Conservation (phyloP, 2,329 filamentous ascomycete species). For the Trichoderma polysporum region DNA sequence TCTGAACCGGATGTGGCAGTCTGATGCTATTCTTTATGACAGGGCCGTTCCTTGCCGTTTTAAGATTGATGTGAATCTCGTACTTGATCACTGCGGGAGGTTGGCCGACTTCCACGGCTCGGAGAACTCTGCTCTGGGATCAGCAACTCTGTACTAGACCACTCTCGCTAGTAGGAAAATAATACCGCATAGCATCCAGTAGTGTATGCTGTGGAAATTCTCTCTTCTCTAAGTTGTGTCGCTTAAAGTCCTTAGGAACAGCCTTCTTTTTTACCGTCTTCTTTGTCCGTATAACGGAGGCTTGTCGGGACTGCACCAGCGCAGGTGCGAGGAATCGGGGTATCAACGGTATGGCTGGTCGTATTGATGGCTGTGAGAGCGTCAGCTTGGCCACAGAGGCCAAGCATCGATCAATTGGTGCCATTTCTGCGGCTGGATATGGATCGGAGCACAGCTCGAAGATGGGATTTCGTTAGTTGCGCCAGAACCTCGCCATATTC, state of each 20-base stretch:
- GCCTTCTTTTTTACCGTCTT: conserved; percentile 59
- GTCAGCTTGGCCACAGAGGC: conserved; percentile 54
- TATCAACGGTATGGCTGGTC: conserved; percentile 46
- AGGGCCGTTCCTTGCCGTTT: conserved; percentile 80
- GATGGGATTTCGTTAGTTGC: conserved; percentile 17
- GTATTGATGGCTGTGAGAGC: conserved; percentile 40
- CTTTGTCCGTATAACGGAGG: conserved; percentile 44
- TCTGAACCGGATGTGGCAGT: conserved; percentile 86
- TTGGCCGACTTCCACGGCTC: conserved; percentile 86
- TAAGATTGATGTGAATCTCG: conserved; percentile 80
- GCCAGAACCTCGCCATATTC: conserved; percentile 14
- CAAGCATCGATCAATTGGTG: conserved; percentile 53
- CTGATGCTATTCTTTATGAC: conserved; percentile 84
- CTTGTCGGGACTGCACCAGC: conserved; percentile 44
- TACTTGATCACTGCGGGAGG: conserved; percentile 76
- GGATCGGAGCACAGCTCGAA: conserved; percentile 32
- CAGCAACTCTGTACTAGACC: not conserved
- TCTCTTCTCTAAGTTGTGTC: conserved; percentile 64
- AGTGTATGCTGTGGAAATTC: conserved; percentile 70
- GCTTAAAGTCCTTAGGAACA: conserved; percentile 63
- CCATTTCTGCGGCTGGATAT: conserved; percentile 41
- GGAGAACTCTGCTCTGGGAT: conserved; percentile 68
- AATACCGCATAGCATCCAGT: conserved; percentile 87
- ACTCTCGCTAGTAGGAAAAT: no score
- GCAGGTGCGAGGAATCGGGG: conserved; percentile 52